Evolutionary conservation across 1,284 basidiomycete species (phyloP).

Genomic region (Sporisorium sorghi): DNA sequence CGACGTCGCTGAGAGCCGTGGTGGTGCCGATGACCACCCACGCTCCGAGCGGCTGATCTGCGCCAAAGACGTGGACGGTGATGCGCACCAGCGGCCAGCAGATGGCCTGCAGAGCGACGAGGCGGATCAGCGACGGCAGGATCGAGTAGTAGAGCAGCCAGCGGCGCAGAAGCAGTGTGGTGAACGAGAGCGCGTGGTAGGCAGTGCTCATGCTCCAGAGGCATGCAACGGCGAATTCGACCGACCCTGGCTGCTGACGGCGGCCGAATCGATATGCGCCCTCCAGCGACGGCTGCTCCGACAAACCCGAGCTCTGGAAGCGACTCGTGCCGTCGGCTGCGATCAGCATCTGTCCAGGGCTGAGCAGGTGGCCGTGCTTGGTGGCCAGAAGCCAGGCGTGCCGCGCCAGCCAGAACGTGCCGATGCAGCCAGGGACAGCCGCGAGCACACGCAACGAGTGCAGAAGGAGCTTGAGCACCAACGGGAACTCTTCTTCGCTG

Average conservation of each 20-base stretch:
- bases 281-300: conserved; percentile 3
- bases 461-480: conserved; percentile 55
- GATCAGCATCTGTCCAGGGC: conserved; percentile 20
- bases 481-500: conserved; percentile 50
- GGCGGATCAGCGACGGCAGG: conserved; percentile 81
- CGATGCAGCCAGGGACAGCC: conserved; percentile 63
- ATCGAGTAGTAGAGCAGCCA: conserved; percentile 86
- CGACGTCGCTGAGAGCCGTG: conserved; percentile 71
- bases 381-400: conserved; percentile 39
- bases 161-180: conserved; percentile 81
- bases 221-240: conserved; percentile 57
- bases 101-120: conserved; percentile 84
- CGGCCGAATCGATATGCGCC: conserved; percentile 23
- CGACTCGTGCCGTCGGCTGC: conserved; percentile 32
- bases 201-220: conserved; percentile 76
- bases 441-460: conserved; percentile 65
- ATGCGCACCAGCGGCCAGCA: conserved; percentile 86
- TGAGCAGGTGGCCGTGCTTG: conserved; percentile 40
- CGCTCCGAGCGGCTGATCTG: conserved; percentile 77
- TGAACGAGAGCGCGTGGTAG: conserved; percentile 81
- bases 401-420: conserved; percentile 62
- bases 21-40: conserved; percentile 86
- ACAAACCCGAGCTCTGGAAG: conserved; percentile 15
- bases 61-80: conserved; percentile 78
- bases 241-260: conserved; percentile 42